Conservation (phyloP, 768 basidiomycete genomes). For the Suillus weaverae region DNA sequence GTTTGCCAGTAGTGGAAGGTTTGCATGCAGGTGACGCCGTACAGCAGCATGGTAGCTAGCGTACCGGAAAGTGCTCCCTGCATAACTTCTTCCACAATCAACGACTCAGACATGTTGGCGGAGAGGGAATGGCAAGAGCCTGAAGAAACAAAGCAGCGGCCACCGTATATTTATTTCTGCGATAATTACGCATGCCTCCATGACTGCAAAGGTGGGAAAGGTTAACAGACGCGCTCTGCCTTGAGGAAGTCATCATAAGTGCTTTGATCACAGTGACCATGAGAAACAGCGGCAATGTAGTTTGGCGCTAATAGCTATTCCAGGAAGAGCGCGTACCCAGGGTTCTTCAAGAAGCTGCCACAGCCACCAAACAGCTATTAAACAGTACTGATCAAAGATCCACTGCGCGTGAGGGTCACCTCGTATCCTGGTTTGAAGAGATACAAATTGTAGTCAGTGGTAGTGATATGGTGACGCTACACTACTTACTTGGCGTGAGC, state of each 20-base stretch:
- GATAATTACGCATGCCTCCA: not conserved
- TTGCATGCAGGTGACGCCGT: constrained; percentile 20
- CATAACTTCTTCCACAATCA: constrained; percentile 7
- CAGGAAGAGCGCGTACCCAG: no score
- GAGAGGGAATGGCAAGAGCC: not conserved
- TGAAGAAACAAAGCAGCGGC: not conserved
- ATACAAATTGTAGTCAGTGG: no score
- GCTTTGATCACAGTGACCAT: not conserved
- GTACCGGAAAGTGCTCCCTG: constrained; percentile 15
- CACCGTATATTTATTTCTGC: not conserved
- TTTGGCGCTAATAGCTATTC: not conserved
- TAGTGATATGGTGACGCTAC: no score
- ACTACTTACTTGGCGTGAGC: no score
- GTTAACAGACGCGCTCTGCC: not conserved
- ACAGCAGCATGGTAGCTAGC: constrained; percentile 12
- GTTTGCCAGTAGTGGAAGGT: constrained; percentile 14
- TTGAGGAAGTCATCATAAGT: no score
- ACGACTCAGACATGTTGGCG: constrained; percentile 6
- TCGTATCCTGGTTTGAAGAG: no score
- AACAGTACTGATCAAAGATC: no score
- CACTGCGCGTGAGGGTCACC: not conserved
- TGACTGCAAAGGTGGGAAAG: not conserved
- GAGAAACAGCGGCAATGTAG: not conserved
- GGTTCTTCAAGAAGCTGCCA: not conserved
- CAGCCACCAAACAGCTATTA: no score